Base-by-base conservation (phyloP, 495 filamentous ascomycete genomes). In the Aspergillus cavernicola region DNA sequence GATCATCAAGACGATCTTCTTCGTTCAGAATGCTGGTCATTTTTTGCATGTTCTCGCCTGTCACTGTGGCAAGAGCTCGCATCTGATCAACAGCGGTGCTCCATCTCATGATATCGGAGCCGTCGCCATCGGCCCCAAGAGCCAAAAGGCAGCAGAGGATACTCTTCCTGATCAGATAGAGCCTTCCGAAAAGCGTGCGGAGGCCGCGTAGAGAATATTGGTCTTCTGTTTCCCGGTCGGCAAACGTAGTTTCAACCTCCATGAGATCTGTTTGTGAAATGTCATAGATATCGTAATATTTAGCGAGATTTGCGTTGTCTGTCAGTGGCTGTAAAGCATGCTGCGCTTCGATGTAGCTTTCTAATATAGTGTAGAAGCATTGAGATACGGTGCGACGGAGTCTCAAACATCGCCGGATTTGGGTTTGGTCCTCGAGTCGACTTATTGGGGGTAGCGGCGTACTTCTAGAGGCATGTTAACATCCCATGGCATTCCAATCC, bases 261-360 rank as follows among this genome's bases (percentile, higher is more conserved):
- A 78, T 75, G 12, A 92, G 77, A 59, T 97, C 92, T 28, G 82
- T 81, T 40, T 85, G 77, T 48, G 81, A 89, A 53, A 97, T 85
- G 60, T 97, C 91, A 59, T 96, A 96, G 31, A 96, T 86, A 60
- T 96, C 91, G 53, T 88, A 84, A 64, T 91, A 96, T 70, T 89
- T 93, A 42, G 91, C 92, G 12, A 96, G 73, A 60, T 96, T 87
- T 40, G 84, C 74, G 56, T 86, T 80, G 62, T 91, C 84, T 1
- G 89, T 82, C 29, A 95, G 80, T 6, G 80, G 82, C 61, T 85
- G 85, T 24, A 97, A 69, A 7, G 73, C 75, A 28, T 76, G 73
- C 50, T 82, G 86, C 8, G 85, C 82, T 57, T 84, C 79, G 45
- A 85, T 80, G 59, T 88, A 87, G 11, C 80, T 80, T 38, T 83